Conservation (phyloP, 305 asterid species). For the Rubia occidens region DNA sequence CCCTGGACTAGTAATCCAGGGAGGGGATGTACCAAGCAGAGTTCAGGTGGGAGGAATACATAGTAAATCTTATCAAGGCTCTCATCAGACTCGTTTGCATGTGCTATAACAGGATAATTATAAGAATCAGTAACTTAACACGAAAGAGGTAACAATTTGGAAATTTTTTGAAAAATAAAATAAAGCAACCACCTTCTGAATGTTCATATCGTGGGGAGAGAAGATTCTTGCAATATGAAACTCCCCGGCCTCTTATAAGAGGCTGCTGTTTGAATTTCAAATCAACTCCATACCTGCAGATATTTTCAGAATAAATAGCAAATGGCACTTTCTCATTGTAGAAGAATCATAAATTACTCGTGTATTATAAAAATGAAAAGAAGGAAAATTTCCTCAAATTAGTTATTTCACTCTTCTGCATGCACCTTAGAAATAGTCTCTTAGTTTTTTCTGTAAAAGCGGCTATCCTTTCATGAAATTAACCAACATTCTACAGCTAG, state of each 20-base stretch:
- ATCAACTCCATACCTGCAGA: conserved; percentile 80
- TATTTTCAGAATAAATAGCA: conserved; percentile 26
- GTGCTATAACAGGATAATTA: conserved; percentile 33
- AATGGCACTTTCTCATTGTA: conserved; percentile 24
- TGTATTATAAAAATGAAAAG: conserved; percentile 8
- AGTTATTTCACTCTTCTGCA: not conserved
- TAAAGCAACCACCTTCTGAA: conserved; percentile 52
- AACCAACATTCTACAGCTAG: conserved; percentile 20
- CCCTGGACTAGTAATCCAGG: conserved; percentile 89
- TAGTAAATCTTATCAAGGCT: conserved; percentile 79
- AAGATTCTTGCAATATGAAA: conserved; percentile 97
- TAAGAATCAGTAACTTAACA: conserved; percentile 19
- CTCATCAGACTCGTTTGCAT: conserved; percentile 64
- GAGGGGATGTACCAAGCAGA: conserved; percentile 92
- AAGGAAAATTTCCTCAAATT: not conserved
- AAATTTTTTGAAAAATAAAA: conserved; percentile 11
- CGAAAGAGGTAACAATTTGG: conserved; percentile 21
- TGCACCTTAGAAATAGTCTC: conserved; percentile 1
- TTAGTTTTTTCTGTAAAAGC: no score
- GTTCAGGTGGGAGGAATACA: conserved; percentile 97
- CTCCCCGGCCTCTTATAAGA: conserved; percentile 93
- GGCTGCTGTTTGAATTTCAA: conserved; percentile 75
- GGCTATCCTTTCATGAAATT: conserved; percentile 22
- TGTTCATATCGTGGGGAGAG: conserved; percentile 93
- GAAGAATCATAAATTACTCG: conserved; percentile 24